Base-by-base conservation (phyloP, 805 yeast species). In the Wickerhamiella allomyrinae region DNA sequence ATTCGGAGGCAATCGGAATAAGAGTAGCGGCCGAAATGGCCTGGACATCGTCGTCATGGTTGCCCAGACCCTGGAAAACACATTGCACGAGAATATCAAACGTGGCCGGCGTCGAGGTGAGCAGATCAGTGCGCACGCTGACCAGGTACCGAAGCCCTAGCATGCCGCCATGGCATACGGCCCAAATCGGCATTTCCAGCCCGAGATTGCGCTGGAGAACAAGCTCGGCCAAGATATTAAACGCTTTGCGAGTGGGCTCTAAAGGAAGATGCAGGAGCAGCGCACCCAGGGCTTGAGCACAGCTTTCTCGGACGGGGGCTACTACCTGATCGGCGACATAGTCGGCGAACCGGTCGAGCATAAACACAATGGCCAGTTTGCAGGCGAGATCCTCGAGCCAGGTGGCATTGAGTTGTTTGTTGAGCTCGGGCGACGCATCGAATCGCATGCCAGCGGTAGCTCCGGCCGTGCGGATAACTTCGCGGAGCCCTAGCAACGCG, bases 121-220 rank as follows among this genome's bases (percentile, higher is more conserved):
- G 64, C n/a, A 86, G 70, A 48, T 82, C 91, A 0, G 85, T 76
- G 52, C 94, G 70, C 3, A 89, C 85, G 46, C 94, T 79, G 9
- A 89, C 98, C 51, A 91, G 78, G 60, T 91, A 91, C 41, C 94
- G 69, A 41, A 91, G 66, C 0, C 97, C 98, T 10, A 91, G 71
- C 78, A 91, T 77, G 39, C 97, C 99, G 51, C 97, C 98, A 66
- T 91, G 98, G 45, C 91, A 82, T 2, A 95, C 97, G 57, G 93
- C 96, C 98, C 98, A 91, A 42, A 86, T 71, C 3, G 79, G 74
- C 14, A 63, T 55, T 35, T 69, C 64, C 10, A 66, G 59, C 1
- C 66, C 74, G 19, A 73, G 44, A 31, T 57, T 55, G 7, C 48
- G 52, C 44, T 89, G 96, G 38, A 79, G 60, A 1, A 87, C 85